Conservation (phyloP, 768 basidiomycete genomes). For the Rhizopogon vulgaris region DNA sequence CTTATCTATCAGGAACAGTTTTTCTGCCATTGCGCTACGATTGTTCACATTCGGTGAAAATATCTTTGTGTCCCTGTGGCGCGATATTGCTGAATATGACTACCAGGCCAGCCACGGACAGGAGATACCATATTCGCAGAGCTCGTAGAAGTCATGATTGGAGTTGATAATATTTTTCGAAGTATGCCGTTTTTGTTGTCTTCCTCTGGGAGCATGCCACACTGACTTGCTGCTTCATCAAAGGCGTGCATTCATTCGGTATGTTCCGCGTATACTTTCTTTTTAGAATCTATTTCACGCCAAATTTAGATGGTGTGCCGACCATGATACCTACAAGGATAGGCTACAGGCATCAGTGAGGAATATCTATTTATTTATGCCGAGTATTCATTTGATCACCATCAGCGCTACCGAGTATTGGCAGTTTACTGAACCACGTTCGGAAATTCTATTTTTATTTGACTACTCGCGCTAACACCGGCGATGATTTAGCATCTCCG, state of each 20-base stretch:
- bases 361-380: background rate
- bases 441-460: constrained; percentile 1
- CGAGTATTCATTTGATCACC: constrained; percentile 10
- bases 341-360: constrained; percentile 44
- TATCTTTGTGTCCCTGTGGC: background rate
- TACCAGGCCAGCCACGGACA: constrained; percentile 43
- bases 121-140: constrained; percentile 37
- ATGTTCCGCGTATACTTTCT: background rate
- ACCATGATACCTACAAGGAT: constrained; percentile 39
- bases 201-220: background rate
- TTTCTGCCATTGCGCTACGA: constrained; percentile 16
- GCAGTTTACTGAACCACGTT: constrained; percentile 40
- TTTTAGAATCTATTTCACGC: background rate
- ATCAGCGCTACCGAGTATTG: constrained; percentile 37
- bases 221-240: background rate
- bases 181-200: constrained; percentile 18
- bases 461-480: background rate
- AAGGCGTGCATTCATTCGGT: constrained; percentile 43
- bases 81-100: background rate
- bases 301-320: constrained; percentile 40
- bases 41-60: constrained; percentile 43
- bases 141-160: constrained; percentile 33
- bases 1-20: constrained; percentile 25
- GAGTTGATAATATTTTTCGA: constrained; percentile 34
- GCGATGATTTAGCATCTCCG: constrained; percentile 15